A percentile compares a stretch with the other conserved stretches of the same genome.
phyloP scores from a whole-genome alignment of 1,139 yeast genomes.

The Pichia sp. region DNA sequence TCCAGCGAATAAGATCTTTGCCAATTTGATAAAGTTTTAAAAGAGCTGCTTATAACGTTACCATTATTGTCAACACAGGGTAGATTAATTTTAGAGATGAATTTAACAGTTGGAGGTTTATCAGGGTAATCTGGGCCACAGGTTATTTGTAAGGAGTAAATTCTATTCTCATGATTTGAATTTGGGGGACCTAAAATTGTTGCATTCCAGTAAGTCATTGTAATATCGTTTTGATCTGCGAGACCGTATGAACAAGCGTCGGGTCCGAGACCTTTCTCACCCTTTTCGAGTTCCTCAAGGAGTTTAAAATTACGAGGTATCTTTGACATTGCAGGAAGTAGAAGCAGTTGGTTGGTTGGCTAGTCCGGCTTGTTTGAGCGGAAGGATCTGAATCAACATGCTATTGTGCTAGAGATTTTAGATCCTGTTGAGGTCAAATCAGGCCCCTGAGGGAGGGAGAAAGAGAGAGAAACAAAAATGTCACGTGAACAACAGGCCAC shows the following conservation, averaged over 20 bases:
- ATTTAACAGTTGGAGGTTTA: slow-evolving; percentile 73
- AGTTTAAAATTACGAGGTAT: slow-evolving; percentile 89
- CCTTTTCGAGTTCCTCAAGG: slow-evolving; percentile 92
- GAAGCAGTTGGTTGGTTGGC: not conserved
- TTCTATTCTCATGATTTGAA: slow-evolving; percentile 86
- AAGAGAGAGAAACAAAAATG: too few species aligned
- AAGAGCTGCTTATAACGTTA: slow-evolving; percentile 49
- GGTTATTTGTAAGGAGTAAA: slow-evolving; percentile 71
- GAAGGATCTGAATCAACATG: too few species aligned
- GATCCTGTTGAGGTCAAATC: too few species aligned
- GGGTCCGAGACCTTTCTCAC: slow-evolving; percentile 95
- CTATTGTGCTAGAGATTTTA: too few species aligned
- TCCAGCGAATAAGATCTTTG: slow-evolving; percentile 87
- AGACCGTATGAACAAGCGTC: slow-evolving; percentile 94
- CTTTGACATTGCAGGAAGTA: slow-evolving; percentile 23
- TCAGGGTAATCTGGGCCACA: slow-evolving; percentile 89
- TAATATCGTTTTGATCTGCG: slow-evolving; percentile 79
- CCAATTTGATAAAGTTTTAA: slow-evolving; percentile 77
- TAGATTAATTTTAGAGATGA: slow-evolving; percentile 75
- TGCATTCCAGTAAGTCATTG: slow-evolving; percentile 94
- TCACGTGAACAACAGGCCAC: too few species aligned
- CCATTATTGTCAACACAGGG: slow-evolving; percentile 84
- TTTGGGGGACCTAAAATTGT: slow-evolving; percentile 97
- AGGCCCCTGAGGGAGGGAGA: too few species aligned
- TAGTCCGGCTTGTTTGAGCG: not conserved